Conservation (phyloP, 306 rosid genomes). For the Fagus crenata region DNA sequence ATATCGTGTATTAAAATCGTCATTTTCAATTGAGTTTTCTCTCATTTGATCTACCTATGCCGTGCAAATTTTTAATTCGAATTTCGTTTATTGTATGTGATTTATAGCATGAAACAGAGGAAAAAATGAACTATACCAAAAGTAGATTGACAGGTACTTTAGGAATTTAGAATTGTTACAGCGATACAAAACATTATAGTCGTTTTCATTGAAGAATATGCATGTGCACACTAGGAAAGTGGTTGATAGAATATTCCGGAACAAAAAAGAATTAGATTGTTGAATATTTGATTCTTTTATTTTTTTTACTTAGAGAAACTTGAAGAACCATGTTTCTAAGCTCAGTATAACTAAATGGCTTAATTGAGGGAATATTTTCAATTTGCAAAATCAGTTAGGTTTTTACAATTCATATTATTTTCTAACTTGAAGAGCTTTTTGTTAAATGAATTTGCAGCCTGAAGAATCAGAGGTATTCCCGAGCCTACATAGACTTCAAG, state of each 20-base stretch:
- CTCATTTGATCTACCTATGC: background rate
- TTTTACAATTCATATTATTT: background rate
- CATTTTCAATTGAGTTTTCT: background rate
- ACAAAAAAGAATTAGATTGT: background rate
- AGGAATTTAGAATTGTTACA: background rate
- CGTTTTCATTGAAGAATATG: background rate
- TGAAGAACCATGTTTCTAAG: background rate
- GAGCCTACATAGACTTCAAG: slow-evolving; percentile 82
- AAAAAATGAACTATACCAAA: background rate
- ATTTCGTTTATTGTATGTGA: background rate
- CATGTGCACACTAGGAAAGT: background rate
- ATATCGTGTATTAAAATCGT: background rate
- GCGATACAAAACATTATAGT: background rate
- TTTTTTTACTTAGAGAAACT: background rate
- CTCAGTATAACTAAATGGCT: background rate
- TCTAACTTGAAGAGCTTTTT: slow-evolving; percentile 25
- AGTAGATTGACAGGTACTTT: background rate
- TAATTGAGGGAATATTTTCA: background rate
- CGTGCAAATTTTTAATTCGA: background rate
- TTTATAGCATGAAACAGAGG: background rate
- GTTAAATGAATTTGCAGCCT: slow-evolving; percentile 56
- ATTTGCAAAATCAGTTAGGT: background rate
- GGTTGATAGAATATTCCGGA: background rate
- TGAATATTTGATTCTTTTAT: background rate
- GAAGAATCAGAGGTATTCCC: slow-evolving; percentile 71